Evolutionary conservation across 176 grass and related monocot species (phyloP), one percentile per base, ranked within the genome.

Genomic region (Elaeis guineensis): DNA sequence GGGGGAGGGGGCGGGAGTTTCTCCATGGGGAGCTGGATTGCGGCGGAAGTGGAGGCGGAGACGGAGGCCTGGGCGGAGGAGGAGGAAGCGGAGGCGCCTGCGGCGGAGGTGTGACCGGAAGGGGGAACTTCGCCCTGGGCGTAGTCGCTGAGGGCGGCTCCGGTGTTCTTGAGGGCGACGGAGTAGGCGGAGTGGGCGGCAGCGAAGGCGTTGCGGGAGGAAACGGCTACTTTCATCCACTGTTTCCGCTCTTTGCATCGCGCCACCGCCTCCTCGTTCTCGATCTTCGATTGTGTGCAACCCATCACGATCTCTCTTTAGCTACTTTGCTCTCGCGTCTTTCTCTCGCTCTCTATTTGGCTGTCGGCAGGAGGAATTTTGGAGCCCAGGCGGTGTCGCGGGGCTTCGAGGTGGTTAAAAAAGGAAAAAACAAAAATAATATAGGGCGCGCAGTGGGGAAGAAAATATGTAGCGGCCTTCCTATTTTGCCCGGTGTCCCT

Each of bases 71-170:
- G 19, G 11, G 16, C 58, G 57, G 6, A 69, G 25, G 25, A 3
- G 25, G 25, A 4, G 25, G 25, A 26, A 3, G 25, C 2, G 16
- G 22, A 11, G 16, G 49, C 66, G 17, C 59, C 61, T 15, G 62
- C 5, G 57, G 17, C 57, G 9, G 59, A 39, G 2, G 6, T 18
- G 15, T 16, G 17, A 54, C 59, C 15, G 55, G 17, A 19, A 69
- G 1, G 32, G 16, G 64, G 74, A 12, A 50, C 61, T 56, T 77
- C 39, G 56, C 74, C 15, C 58, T 66, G 57, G 8, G 82, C 83
- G 62, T 90, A 90, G 72, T 86, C 87, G 11, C 78, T 65, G 67
- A 90, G 83, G 19, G 82, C 90, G 21, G 83, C 82, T 5, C 86
- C 90, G 51, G 78, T 80, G 70, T 89, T 82, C 48, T 74, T 65